These are phyloP conservation scores for Penicillium tannophilum DNA, from an alignment of 495 filamentous ascomycete species.

Conservation along the genomic window DNA sequence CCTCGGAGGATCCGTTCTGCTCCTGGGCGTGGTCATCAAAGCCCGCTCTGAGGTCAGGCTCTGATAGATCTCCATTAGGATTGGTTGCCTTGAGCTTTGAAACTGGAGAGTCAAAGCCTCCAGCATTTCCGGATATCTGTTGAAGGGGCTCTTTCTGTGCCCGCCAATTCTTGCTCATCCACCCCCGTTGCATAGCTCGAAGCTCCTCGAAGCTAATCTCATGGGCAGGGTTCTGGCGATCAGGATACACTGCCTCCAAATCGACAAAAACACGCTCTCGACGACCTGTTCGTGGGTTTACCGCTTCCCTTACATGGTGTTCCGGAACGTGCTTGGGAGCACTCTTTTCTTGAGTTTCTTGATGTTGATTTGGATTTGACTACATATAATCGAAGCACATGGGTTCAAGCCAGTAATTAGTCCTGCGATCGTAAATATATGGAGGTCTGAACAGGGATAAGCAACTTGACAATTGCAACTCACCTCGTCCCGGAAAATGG, in stretches of 20 bases:
- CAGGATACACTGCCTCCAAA: conserved; percentile 80
- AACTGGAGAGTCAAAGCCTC: conserved; percentile 16
- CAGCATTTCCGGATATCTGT: conserved; percentile 42
- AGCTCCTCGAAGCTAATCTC: conserved; percentile 92
- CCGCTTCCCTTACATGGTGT: conserved; percentile 67
- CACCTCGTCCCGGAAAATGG: conserved; percentile 96
- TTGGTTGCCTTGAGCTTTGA: conserved; percentile 16
- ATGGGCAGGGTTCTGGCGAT: conserved; percentile 61
- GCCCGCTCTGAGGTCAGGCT: conserved; percentile 32
- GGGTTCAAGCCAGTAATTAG: conserved; percentile 78
- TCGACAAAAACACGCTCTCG: conserved; percentile 85
- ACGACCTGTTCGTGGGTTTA: conserved; percentile 77
- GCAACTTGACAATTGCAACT: conserved; percentile 44
- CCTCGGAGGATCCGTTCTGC: conserved; percentile 41
- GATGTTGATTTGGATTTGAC: conserved; percentile 53
- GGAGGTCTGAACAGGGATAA: conserved; percentile 46
- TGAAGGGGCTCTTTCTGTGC: conserved; percentile 39
- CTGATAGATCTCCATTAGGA: conserved; percentile 26
- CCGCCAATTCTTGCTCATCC: conserved; percentile 71
- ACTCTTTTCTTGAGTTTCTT: conserved; percentile 30
- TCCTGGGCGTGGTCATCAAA: conserved; percentile 25
- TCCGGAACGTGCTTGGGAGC: conserved; percentile 39
- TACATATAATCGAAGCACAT: conserved; percentile 58
- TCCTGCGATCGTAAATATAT: conserved; percentile 94
- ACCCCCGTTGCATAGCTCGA: conserved; percentile 75